Percentiles rank a stretch among this genome's conserved stretches.
Conservation (phyloP, 73 alveolate genomes). For the Paramecium primaurelia region DNA sequence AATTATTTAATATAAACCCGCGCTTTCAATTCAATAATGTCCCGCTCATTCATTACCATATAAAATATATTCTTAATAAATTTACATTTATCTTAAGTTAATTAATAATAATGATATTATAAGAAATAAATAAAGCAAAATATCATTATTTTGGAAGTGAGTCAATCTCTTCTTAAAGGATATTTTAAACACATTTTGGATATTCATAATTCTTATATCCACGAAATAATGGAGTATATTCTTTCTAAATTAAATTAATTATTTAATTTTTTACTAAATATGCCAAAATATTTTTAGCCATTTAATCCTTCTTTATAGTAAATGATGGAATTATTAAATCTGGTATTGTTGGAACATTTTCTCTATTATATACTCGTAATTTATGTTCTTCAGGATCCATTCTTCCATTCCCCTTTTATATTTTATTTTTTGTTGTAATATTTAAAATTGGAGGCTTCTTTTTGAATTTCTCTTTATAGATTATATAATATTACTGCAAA, state of each 20-base stretch:
- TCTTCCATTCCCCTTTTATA: not conserved
- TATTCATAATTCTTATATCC: slow-evolving; percentile 21
- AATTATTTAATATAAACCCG: not conserved
- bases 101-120: not conserved
- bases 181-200: slow-evolving; percentile 29
- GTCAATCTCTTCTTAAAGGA: not conserved
- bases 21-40: not conserved
- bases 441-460: slow-evolving; percentile 9
- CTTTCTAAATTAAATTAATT: not conserved
- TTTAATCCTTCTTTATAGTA: not conserved
- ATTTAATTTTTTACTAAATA: not conserved
- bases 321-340: not conserved
- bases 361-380: not conserved
- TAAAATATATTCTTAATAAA: not conserved
- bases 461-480: not conserved
- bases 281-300: slow-evolving; percentile 19
- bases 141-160: not conserved
- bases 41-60: not conserved
- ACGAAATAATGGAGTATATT: slow-evolving; percentile 19
- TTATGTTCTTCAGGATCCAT: slow-evolving; percentile 43
- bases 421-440: not conserved
- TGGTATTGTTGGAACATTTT: slow-evolving; percentile 23
- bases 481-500: not conserved
- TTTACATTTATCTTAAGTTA: not conserved
- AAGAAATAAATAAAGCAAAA: not conserved